Percentiles rank a stretch among this genome's conserved stretches.
phyloP scores from a whole-genome alignment of 2,329 filamentous ascomycete genomes.

The Dendrostoma leiphaemia region DNA sequence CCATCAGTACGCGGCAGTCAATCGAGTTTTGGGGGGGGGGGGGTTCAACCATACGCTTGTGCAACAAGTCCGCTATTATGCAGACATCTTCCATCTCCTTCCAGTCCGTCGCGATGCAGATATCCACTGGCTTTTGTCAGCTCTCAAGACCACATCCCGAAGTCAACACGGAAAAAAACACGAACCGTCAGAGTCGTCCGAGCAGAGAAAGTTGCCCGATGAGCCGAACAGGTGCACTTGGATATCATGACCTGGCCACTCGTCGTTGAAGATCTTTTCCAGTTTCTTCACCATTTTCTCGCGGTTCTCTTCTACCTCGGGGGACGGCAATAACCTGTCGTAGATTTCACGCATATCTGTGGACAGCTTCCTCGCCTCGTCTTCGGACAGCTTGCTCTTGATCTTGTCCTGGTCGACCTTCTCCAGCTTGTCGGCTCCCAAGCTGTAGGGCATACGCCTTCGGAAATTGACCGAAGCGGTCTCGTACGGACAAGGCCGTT shows the following conservation, averaged over 20 bases:
- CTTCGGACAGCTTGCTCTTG: constrained; percentile 66
- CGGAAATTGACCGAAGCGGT: constrained; percentile 78
- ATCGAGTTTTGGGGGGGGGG: not conserved
- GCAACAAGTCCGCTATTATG: constrained; percentile 81
- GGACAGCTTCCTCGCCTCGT: constrained; percentile 73
- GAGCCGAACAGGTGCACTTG: constrained; percentile 95
- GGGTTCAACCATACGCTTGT: constrained; percentile 64
- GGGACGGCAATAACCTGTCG: constrained; percentile 77
- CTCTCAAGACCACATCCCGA: too few relatives aligned
- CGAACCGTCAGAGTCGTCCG: constrained; percentile 92
- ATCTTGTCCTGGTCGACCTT: constrained; percentile 69
- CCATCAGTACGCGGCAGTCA: constrained; percentile 5
- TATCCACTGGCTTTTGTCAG: constrained; percentile 69
- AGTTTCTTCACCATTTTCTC: constrained; percentile 80
- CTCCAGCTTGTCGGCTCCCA: constrained; percentile 77
- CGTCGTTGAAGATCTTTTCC: constrained; percentile 80
- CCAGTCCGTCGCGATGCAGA: constrained; percentile 92
- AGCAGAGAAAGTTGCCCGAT: constrained; percentile 91
- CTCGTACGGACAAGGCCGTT: constrained; percentile 73
- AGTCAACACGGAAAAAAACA: too few relatives aligned
- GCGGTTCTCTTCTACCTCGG: constrained; percentile 74
- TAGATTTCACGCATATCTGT: constrained; percentile 85
- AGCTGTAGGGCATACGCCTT: constrained; percentile 86
- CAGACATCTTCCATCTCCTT: constrained; percentile 88
- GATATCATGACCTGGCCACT: constrained; percentile 91